Percentiles rank a stretch among this genome's conserved stretches.
These are phyloP conservation scores for Suhomyces sp. DNA, from an alignment of 805 yeast species.

Conservation along the genomic window DNA sequence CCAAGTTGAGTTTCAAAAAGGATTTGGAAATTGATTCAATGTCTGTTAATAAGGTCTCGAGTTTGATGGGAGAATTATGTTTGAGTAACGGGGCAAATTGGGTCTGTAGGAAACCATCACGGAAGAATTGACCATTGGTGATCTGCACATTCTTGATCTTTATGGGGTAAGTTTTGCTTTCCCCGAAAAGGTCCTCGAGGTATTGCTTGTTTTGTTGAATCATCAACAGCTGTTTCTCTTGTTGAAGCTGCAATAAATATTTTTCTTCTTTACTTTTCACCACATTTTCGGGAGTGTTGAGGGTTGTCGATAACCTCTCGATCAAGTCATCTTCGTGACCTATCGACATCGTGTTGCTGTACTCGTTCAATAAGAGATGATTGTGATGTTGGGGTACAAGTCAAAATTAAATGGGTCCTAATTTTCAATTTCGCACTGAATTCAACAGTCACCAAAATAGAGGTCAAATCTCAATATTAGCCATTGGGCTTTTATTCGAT, in stretches of 20 bases:
- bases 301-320: slow-evolving; percentile 25
- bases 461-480: no score
- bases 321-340: slow-evolving; percentile 34
- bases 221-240: slow-evolving; percentile 32
- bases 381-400: no score
- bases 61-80: slow-evolving; percentile 30
- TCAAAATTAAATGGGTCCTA: no score
- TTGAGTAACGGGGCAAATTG: slow-evolving; percentile 50
- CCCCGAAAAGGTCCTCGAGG: slow-evolving; percentile 33
- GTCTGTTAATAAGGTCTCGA: slow-evolving; percentile 37
- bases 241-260: slow-evolving; percentile 23
- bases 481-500: no score
- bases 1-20: slow-evolving; percentile 42
- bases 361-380: no score
- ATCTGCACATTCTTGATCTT: slow-evolving; percentile 45
- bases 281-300: neutral
- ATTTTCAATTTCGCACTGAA: no score
- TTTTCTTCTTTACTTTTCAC: slow-evolving; percentile 19
- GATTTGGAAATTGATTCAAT: slow-evolving; percentile 47
- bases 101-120: slow-evolving; percentile 44
- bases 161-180: slow-evolving; percentile 41
- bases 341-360: slow-evolving; percentile 24
- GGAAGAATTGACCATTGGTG: slow-evolving; percentile 46
- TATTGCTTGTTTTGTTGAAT: slow-evolving; percentile 32
- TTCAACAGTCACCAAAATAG: no score